Conservation (phyloP, 139 green algal genomes). For the Chlamydomonas schloesseri region DNA sequence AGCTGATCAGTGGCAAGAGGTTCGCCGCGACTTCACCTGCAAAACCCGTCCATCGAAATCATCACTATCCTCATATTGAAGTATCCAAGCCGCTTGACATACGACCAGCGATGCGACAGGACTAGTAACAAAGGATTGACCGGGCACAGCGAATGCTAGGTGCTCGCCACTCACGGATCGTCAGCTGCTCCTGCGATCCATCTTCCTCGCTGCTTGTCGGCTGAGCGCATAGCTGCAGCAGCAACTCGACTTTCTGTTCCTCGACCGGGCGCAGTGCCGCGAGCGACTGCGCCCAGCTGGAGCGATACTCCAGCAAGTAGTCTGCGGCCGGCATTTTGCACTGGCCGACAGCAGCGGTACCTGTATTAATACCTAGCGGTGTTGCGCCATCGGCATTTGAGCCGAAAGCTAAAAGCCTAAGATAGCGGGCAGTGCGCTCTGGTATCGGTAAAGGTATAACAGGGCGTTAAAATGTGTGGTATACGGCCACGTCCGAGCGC, state of each 20-base stretch:
- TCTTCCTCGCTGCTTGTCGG: not conserved
- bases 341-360: too few species aligned
- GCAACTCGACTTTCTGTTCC: conserved; percentile 7
- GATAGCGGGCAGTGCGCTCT: too few species aligned
- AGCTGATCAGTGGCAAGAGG: conserved; percentile 42
- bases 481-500: too few species aligned
- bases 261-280: conserved; percentile 9
- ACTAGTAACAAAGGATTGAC: not conserved
- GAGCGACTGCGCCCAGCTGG: conserved; percentile 23
- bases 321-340: not conserved
- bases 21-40: conserved; percentile 4
- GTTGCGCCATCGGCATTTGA: too few species aligned
- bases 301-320: not conserved
- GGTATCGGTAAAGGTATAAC: too few species aligned
- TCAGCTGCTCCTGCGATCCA: too few species aligned
- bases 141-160: not conserved
- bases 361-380: too few species aligned
- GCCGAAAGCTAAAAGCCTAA: too few species aligned
- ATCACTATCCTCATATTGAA: too few species aligned
- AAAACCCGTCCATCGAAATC: not conserved
- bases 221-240: conserved; percentile 11
- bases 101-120: too few species aligned
- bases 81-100: too few species aligned
- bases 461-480: too few species aligned
- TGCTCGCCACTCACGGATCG: conserved; percentile 1